These are phyloP conservation scores for Hymenoscyphus fructigenus DNA, from an alignment of 2,329 filamentous ascomycete species.

Conservation along the genomic window DNA sequence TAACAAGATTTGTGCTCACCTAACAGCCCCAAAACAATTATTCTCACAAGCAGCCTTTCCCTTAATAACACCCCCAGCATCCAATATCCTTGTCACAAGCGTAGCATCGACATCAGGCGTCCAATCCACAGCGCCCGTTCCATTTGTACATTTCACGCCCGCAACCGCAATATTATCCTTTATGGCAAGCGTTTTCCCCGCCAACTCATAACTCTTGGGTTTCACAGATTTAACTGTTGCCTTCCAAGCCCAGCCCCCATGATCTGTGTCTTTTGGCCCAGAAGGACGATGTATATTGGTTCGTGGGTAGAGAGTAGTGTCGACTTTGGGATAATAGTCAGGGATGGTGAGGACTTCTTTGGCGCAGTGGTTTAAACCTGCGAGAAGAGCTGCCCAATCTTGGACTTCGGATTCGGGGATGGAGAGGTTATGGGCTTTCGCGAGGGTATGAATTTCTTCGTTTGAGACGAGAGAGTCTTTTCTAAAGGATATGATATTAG, in stretches of 20 bases:
- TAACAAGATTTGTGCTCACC: slow-evolving; percentile 12
- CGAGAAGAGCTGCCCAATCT: slow-evolving; percentile 26
- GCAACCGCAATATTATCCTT: slow-evolving; percentile 31
- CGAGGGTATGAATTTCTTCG: slow-evolving; percentile 21
- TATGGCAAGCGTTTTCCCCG: slow-evolving; percentile 24
- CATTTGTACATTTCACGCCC: slow-evolving; percentile 30
- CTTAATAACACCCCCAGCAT: slow-evolving; percentile 26
- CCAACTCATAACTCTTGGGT: slow-evolving; percentile 20
- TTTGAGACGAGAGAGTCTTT: slow-evolving; percentile 24
- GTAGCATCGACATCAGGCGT: slow-evolving; percentile 27
- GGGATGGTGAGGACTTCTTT: slow-evolving; percentile 25
- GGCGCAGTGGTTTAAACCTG: slow-evolving; percentile 27
- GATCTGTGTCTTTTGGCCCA: slow-evolving; percentile 20
- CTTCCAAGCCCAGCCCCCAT: slow-evolving; percentile 41
- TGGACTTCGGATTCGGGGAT: slow-evolving; percentile 20
- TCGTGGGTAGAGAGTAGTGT: slow-evolving; percentile 27
- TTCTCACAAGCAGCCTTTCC: slow-evolving; percentile 32
- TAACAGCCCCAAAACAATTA: slow-evolving; percentile 31
- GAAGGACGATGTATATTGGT: slow-evolving; percentile 25
- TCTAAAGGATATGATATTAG: slow-evolving; percentile 13
- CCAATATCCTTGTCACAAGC: slow-evolving; percentile 26
- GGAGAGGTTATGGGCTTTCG: slow-evolving; percentile 15
- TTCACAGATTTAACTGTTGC: slow-evolving; percentile 44
- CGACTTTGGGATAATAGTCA: slow-evolving; percentile 26
- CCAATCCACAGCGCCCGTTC: slow-evolving; percentile 27